A percentile compares a stretch with the other conserved stretches of the same genome.
phyloP scores from a whole-genome alignment of 306 rosid genomes.

The Medicago lupulina region DNA sequence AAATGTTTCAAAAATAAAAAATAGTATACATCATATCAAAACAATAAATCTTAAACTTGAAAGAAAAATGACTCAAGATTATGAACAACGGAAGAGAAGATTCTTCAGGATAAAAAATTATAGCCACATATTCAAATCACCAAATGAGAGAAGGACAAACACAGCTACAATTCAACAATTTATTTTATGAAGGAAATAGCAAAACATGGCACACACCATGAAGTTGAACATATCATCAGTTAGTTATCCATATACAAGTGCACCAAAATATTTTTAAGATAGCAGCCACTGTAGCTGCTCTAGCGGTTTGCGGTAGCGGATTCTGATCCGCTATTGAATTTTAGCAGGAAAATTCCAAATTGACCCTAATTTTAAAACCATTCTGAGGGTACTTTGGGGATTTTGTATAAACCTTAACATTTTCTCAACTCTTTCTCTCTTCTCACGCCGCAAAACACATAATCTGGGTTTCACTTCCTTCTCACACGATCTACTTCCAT shows the following conservation, averaged over 20 bases:
- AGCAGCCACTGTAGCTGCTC: too few species aligned
- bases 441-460: too few species aligned
- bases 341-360: too few species aligned
- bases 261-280: not conserved
- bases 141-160: conserved; percentile 29
- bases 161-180: conserved; percentile 7
- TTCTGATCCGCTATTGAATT: too few species aligned
- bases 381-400: too few species aligned
- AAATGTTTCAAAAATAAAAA: conserved; percentile 37
- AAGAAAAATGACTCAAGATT: conserved; percentile 11
- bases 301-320: too few species aligned
- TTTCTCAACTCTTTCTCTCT: too few species aligned
- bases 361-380: too few species aligned
- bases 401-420: too few species aligned
- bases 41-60: conserved; percentile 32
- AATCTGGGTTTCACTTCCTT: too few species aligned
- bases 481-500: too few species aligned
- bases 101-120: conserved; percentile 16
- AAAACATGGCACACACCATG: conserved; percentile 14
- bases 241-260: conserved; percentile 32
- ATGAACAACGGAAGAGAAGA: conserved; percentile 17
- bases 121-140: conserved; percentile 8
- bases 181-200: conserved; percentile 19
- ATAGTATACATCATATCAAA: conserved; percentile 42
- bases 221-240: conserved; percentile 3